Evolutionary conservation across 1,284 basidiomycete genomes (phyloP), one percentile per base, ranked within the genome.

Genomic region (Hypsizygus ulmarius): DNA sequence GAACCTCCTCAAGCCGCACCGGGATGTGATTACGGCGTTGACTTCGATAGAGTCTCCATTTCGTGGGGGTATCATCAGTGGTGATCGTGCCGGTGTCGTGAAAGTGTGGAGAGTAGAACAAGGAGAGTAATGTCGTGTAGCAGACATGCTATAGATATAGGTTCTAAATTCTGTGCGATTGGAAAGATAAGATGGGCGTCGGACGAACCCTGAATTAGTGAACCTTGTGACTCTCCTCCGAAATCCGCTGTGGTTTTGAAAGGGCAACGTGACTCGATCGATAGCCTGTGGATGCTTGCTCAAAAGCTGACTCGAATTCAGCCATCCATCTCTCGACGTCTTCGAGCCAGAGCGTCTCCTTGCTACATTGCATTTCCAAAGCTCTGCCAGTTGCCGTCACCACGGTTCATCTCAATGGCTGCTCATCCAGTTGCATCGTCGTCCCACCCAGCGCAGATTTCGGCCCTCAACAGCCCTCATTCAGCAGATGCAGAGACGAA

Each of bases 11-110:
- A 84, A 79, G 59, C 75, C 82, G 1, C 93, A 96, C 60, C 87
- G 88, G 54, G 93, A 96, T 60, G 80, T 89, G 2, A 79, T 97
- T 18, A 91, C 87, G 1, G 82, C 87, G 2, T 65, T 96, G 16
- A 79, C 81, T 0, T 87, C 88, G 53, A 82, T 96, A 45, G 92
- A 96, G 55, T 80, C 87, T 0, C 93, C 93, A 0, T 96, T 95
- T 69, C 75, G 88, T 39, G 87, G 87, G 12, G 90, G 92, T 3
- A 77, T 95, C 36, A 79, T 96, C 8, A 93, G 89, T 53, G 93
- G 87, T 2, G 93, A 96, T 63, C 75, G 88, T 30, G 73, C 83
- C 14, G 90, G 90, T 2, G 81, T 82, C 19, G 76, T 93, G 50
- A 93, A 93, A 63, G 85, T 93, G 1, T 93, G 87, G 86, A 75